Base-by-base conservation (phyloP, 2,329 filamentous ascomycete genomes). In the Cyclaneusma minus region DNA sequence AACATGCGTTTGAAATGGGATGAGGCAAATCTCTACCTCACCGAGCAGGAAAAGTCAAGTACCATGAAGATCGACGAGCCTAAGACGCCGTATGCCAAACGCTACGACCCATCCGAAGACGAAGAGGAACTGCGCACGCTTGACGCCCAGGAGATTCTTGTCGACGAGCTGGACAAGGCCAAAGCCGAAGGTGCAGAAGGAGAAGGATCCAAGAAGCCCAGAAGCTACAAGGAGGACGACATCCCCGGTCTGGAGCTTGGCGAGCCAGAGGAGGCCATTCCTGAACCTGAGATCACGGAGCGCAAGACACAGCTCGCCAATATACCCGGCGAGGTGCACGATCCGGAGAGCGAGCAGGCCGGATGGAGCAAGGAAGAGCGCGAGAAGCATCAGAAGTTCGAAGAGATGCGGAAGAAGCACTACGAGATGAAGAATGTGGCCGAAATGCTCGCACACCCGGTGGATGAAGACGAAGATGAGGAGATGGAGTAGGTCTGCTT, bases 31-130 rank as follows among this genome's bases (percentile, higher is more conserved):
- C 67, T 98, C 16, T 98, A 94, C 55, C 67, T 98, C 28, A 89
- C 89, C 6, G 89, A 98, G 57, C 87, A 95, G 54, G 83, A 95
- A 54, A 85, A 81, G 54, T 83, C 75, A 32, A 77, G 79, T 35
- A 94, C 85, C 32, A 98, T 98, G 89, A 98, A 95, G 64, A 98
- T 98, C 38, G 81, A 84, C 39, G 89, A 98, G 58, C 89, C 89
- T 34, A 98, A 98, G 64, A 98, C 89, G 6, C 89, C 89, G 4
- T 98, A 87, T 50, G 89, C 83, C 18, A 79, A 77, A 46, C 82
- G 84, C 45, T 94, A 94, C 53, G 81, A 95, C 46, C 84, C 85
- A 4, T 51, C 72, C 21, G 83, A 94, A 45, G 87, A 95, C 36
- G 82, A 83, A 27, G 78, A 76, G 17, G 82, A 89, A 44, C 48